Base-by-base conservation (phyloP, 306 rosid genomes). In the Gynostemma pentaphyllum region DNA sequence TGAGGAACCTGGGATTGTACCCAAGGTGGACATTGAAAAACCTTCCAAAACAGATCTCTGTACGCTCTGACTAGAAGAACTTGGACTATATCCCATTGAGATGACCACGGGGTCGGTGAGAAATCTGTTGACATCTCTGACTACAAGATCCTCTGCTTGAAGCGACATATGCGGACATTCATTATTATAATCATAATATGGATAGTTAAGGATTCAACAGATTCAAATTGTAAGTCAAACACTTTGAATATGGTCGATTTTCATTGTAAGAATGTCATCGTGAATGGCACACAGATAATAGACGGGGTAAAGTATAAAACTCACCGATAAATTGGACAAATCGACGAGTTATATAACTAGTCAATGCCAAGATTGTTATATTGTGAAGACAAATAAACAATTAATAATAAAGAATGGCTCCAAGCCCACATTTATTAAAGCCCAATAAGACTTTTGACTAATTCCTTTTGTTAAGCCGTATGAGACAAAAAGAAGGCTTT, bases 131-230 rank as follows among this genome's bases (percentile, higher is more conserved):
- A 68, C 74, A 64, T 90, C 96, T 80, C 79, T 65, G 23, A 69
- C 68, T 45, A 79, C 85, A 48, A 85, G 84, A 73, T 81, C 79
- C 84, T 83, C 95, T 90, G 94, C 80, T 79, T 62, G 46, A 62
- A 72, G 41, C 45, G 76, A 68, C 49, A 29, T 29, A 66, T 59
- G 45, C 62, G 67, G 57, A 45, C 66, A 54, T 21, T 23, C 29
- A 2, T 18, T 18, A 59, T n/a, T 64, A 22, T 39, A 26, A 32
- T 13, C 40, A 65, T 42, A 48, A 42, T 19, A 76, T 28, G 57
- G 18, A 39, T 27, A 39, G 24, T 12, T 36, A n/a, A n/a, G 26
- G 9, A 13, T 57, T 59, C 26, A 57, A 42, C 18, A 34, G 5
- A 57, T 10, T 11, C 1, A 59, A 23, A 60, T 23, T 5, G 36